Conservation (phyloP, 2,329 filamentous ascomycete genomes). For the Pseudogymnoascus sp. region DNA sequence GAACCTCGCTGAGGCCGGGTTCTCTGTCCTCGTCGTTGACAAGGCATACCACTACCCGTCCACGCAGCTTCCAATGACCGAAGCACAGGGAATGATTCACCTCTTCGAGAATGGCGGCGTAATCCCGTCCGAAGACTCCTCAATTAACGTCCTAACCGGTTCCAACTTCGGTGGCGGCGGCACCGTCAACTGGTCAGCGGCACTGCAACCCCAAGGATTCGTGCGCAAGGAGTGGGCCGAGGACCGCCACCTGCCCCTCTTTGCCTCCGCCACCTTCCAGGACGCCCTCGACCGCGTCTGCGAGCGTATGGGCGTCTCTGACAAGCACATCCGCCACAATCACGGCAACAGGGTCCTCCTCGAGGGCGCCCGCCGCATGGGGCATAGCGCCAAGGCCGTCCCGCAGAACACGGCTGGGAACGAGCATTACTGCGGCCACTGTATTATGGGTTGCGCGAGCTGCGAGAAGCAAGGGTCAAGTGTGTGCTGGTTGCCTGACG, state of each 20-base stretch:
- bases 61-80: constrained; percentile 65
- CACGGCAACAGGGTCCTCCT: constrained; percentile 63
- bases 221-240: constrained; percentile 77
- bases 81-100: constrained; percentile 49
- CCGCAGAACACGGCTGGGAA: constrained; percentile 72
- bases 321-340: constrained; percentile 62
- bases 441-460: constrained; percentile 52
- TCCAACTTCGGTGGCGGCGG: constrained; percentile 79
- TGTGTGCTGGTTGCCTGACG: constrained; percentile 71
- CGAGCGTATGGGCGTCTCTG: constrained; percentile 65
- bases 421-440: constrained; percentile 66
- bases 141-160: constrained; percentile 57
- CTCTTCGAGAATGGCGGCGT: constrained; percentile 64
- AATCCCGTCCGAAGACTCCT: constrained; percentile 46
- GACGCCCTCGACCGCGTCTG: constrained; percentile 73
- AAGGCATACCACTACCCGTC: constrained; percentile 72
- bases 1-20: constrained; percentile 67
- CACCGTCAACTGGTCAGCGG: constrained; percentile 75
- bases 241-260: constrained; percentile 58
- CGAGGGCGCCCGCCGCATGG: constrained; percentile 65
- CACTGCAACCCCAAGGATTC: constrained; percentile 59
- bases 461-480: constrained; percentile 72
- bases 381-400: constrained; percentile 59
- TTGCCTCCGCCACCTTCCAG: constrained; percentile 66
- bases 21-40: constrained; percentile 71